phyloP scores from a whole-genome alignment of 2,329 filamentous ascomycete species.

The Penicillium sclerotiorum region DNA sequence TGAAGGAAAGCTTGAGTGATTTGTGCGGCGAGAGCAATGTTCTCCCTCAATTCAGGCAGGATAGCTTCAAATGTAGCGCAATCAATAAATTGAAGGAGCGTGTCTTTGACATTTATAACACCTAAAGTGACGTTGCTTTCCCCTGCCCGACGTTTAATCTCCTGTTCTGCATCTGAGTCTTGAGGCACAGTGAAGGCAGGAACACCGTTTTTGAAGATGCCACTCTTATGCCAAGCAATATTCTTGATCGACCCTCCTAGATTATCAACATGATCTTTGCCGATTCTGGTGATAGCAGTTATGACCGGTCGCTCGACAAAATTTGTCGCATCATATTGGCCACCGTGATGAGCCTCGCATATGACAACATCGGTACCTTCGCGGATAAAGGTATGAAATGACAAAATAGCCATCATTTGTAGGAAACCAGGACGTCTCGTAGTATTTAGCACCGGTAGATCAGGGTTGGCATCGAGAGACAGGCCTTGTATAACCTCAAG shows the following conservation, averaged over 20 bases:
- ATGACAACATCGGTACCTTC: slow-evolving; percentile 65
- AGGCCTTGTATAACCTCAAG: slow-evolving; percentile 8
- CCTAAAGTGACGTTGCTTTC: neutral
- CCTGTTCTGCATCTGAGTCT: slow-evolving; percentile 11
- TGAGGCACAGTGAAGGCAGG: slow-evolving; percentile 62
- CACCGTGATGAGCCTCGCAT: slow-evolving; percentile 68
- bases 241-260: slow-evolving; percentile 64
- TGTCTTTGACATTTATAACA: slow-evolving; percentile 13
- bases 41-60: slow-evolving; percentile 34
- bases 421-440: slow-evolving; percentile 52
- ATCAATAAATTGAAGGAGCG: neutral
- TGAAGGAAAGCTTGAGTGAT: slow-evolving; percentile 10
- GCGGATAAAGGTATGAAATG: slow-evolving; percentile 65
- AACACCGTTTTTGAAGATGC: slow-evolving; percentile 65
- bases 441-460: slow-evolving; percentile 29
- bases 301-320: slow-evolving; percentile 60
- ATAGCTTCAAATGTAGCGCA: slow-evolving; percentile 48
- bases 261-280: slow-evolving; percentile 66
- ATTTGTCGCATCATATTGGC: slow-evolving; percentile 70
- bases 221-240: slow-evolving; percentile 75
- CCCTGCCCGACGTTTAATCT: neutral
- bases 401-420: slow-evolving; percentile 56
- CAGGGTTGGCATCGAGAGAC: slow-evolving; percentile 54
- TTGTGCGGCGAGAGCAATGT: slow-evolving; percentile 21
- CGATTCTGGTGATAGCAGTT: slow-evolving; percentile 64